Evolutionary conservation across 148 eudicot species (phyloP).

Genomic region (Selenicereus undatus): DNA sequence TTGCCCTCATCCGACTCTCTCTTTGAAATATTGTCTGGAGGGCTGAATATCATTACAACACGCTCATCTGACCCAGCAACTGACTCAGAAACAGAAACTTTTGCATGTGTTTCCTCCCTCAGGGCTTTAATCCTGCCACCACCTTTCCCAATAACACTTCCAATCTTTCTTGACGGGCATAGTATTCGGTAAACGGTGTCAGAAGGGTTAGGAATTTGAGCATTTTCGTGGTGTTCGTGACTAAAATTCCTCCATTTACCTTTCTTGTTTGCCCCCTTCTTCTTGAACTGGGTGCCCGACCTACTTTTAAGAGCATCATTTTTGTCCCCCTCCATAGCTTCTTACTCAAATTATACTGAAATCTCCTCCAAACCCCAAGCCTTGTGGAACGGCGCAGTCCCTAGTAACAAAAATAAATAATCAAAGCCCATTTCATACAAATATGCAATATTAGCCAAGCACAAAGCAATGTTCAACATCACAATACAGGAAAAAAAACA

Average conservation of each 20-base stretch:
- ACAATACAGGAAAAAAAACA: neutral
- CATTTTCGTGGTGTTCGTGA: constrained; percentile 31
- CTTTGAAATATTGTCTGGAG: constrained; percentile 34
- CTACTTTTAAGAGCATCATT: constrained; percentile 38
- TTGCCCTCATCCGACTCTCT: constrained; percentile 27
- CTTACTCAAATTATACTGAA: neutral
- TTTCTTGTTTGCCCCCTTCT: constrained; percentile 45
- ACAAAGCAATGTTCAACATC: neutral
- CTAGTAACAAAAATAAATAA: neutral
- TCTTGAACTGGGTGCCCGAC: constrained; percentile 43
- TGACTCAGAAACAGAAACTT: constrained; percentile 63
- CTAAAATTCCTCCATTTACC: constrained; percentile 36
- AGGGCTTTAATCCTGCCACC: constrained; percentile 62
- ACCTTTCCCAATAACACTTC: constrained; percentile 85
- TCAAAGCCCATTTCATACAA: neutral
- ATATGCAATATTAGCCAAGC: neutral
- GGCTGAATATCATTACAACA: constrained; percentile 53
- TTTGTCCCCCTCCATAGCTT: constrained; percentile 48
- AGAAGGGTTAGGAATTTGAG: constrained; percentile 42
- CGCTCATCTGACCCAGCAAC: constrained; percentile 78
- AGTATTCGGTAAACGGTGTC: constrained; percentile 74
- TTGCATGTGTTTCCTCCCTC: constrained; percentile 73
- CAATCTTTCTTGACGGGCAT: constrained; percentile 64
- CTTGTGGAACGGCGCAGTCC: neutral
- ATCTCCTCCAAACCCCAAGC: constrained; percentile 8